phyloP scores from a whole-genome alignment of 352 stramenopile species.

The Aphanomyces astaci region DNA sequence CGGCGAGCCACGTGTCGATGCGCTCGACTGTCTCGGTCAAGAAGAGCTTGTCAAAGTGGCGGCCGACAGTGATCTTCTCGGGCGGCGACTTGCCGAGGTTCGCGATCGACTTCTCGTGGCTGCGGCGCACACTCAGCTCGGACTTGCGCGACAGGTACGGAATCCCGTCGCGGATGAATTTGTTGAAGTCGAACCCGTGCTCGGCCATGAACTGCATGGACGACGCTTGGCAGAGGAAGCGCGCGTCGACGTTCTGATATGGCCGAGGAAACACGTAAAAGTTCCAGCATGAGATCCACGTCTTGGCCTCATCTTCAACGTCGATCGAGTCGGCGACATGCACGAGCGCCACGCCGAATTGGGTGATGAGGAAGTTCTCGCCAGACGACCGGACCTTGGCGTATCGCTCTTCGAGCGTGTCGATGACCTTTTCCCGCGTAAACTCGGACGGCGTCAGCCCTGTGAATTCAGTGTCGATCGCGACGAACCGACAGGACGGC shows the following conservation, averaged over 20 bases:
- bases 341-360: slow-evolving; percentile 73
- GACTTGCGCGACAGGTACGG: slow-evolving; percentile 56
- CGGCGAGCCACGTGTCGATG: slow-evolving; percentile 46
- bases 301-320: slow-evolving; percentile 25
- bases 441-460: slow-evolving; percentile 59
- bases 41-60: slow-evolving; percentile 10
- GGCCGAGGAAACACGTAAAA: slow-evolving; percentile 77
- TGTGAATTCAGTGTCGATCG: slow-evolving; percentile 81
- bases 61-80: background rate
- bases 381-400: slow-evolving; percentile 59
- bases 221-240: slow-evolving; percentile 70
- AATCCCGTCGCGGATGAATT: slow-evolving; percentile 78
- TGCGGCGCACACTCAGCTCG: slow-evolving; percentile 43
- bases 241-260: slow-evolving; percentile 53
- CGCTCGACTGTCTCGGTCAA: slow-evolving; percentile 23
- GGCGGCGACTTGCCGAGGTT: slow-evolving; percentile 35
- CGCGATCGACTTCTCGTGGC: slow-evolving; percentile 47
- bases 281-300: slow-evolving; percentile 75
- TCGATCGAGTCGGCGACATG: slow-evolving; percentile 37
- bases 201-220: slow-evolving; percentile 78
- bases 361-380: slow-evolving; percentile 74
- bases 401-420: slow-evolving; percentile 73
- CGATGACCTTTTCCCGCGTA: slow-evolving; percentile 40
- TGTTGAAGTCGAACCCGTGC: slow-evolving; percentile 83
- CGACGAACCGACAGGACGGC: slow-evolving; percentile 59